Conservation (phyloP, 768 basidiomycete genomes). For the Suillus luteus region DNA sequence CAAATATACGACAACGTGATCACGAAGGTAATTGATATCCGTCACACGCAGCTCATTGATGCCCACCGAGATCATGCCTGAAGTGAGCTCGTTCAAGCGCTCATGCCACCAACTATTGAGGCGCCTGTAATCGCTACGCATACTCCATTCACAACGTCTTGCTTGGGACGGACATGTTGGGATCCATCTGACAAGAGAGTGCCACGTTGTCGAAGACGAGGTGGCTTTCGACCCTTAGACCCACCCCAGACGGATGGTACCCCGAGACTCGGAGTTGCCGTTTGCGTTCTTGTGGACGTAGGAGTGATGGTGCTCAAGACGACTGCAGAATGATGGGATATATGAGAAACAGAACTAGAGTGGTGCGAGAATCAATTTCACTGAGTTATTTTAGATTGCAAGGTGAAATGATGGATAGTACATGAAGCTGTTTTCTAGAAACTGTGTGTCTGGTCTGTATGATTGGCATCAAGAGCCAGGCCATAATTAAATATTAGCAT, state of each 20-base stretch:
- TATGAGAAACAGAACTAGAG: too few species aligned
- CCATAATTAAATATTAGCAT: too few species aligned
- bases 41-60: constrained; percentile 31
- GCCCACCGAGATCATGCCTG: constrained; percentile 58
- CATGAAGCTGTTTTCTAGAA: too few species aligned
- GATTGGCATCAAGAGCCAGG: too few species aligned
- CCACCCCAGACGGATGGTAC: constrained; percentile 56
- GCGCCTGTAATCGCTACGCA: constrained; percentile 87
- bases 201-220: constrained; percentile 71
- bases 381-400: too few species aligned
- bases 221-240: constrained; percentile 50
- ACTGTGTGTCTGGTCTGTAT: too few species aligned
- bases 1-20: constrained; percentile 75
- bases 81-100: constrained; percentile 64
- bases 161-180: constrained; percentile 66
- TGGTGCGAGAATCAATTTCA: too few species aligned
- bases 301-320: too few species aligned
- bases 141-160: constrained; percentile 49
- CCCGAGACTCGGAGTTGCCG: constrained; percentile 68
- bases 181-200: constrained; percentile 83
- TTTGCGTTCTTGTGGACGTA: constrained; percentile 22
- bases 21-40: constrained; percentile 75
- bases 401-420: too few species aligned
- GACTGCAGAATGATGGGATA: too few species aligned
- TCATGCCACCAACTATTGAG: constrained; percentile 72